Evolutionary conservation across 495 filamentous ascomycete species (phyloP), one percentile per base, ranked within the genome.

Genomic region (Lasiosphaeriaceae sp.): DNA sequence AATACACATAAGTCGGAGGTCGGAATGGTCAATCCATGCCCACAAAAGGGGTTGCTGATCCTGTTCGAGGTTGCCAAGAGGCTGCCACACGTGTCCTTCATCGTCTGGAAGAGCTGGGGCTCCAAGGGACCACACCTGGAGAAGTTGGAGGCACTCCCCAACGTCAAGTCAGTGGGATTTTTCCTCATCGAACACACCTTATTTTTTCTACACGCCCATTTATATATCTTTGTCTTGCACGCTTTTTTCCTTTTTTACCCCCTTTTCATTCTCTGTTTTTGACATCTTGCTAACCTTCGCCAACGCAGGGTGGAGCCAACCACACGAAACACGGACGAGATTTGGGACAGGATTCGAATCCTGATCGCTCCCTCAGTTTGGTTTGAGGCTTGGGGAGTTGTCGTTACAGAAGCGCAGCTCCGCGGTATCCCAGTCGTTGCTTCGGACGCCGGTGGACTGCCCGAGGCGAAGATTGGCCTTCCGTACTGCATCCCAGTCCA

Each of bases 11-110:
- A 65, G 43, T 43, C 53, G 5, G 67, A 66, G 24, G 59, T 70
- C 12, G 67, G 67, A 53, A 66, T 70, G 66, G 54, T 70, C 49
- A 70, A 70, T 44, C 67, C 67, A 2, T 68, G 66, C 48, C 67
- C 67, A 8, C 59, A 61, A 57, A 70, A 70, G 44, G 67, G 67
- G 0, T 55, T 66, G 4, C 11, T 45, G 4, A 70, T 70, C 22
- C 37, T 70, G 8, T 21, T 70, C 21, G 66, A 23, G 1, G 57
- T 70, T 6, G 67, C 67, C 47, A 47, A 55, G 26, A 51, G 51
- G 23, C 56, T 68, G 4, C 67, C 67, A 2, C 23, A 68, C 20
- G 47, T 66, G 50, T 62, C 66, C 47, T 70, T 70, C 48, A 61
- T 70, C 37, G 55, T 59, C 19, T 70, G 67, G 67, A 57, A 44